Percentiles rank a stretch among this genome's conserved stretches.
These are phyloP conservation scores for Monilinia polystroma DNA, from an alignment of 2,329 filamentous ascomycete species.

Conservation along the genomic window DNA sequence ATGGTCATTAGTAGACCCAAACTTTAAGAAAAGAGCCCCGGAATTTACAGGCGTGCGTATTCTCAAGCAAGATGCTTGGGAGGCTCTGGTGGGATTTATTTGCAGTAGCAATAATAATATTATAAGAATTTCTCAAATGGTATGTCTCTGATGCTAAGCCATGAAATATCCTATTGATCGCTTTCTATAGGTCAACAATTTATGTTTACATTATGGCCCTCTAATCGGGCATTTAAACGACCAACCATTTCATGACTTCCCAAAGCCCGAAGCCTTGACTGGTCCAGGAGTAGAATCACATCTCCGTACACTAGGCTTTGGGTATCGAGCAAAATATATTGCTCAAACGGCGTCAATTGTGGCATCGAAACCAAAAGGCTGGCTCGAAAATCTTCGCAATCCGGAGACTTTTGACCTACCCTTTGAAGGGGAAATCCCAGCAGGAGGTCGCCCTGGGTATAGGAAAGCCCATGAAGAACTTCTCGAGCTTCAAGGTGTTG, in stretches of 20 bases:
- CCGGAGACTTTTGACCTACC: constrained; percentile 76
- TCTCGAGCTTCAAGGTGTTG: constrained; percentile 79
- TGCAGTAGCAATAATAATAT: constrained; percentile 99
- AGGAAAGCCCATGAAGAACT: constrained; percentile 82
- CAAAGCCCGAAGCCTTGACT: constrained; percentile 70
- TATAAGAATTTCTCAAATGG: constrained; percentile 91
- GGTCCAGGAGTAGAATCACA: constrained; percentile 73
- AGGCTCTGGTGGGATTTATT: constrained; percentile 89
- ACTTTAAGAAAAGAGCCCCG: constrained; percentile 84
- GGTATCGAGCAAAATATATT: constrained; percentile 92
- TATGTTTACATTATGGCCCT: constrained; percentile 82
- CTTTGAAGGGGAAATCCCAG: constrained; percentile 47
- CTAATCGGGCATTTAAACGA: constrained; percentile 69
- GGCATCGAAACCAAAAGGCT: constrained; percentile 63
- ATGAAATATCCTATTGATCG: not conserved
- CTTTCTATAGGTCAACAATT: constrained; percentile 65
- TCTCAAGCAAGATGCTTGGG: constrained; percentile 92
- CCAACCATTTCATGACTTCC: constrained; percentile 83
- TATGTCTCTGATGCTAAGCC: constrained; percentile 39
- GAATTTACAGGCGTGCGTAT: constrained; percentile 91
- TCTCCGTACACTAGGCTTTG: constrained; percentile 82
- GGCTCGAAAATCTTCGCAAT: constrained; percentile 78
- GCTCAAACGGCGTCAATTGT: constrained; percentile 79
- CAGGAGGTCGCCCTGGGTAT: constrained; percentile 54
- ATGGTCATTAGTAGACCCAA: constrained; percentile 82